phyloP scores from a whole-genome alignment of 805 yeast genomes.

The Ogataea glucozyma region DNA sequence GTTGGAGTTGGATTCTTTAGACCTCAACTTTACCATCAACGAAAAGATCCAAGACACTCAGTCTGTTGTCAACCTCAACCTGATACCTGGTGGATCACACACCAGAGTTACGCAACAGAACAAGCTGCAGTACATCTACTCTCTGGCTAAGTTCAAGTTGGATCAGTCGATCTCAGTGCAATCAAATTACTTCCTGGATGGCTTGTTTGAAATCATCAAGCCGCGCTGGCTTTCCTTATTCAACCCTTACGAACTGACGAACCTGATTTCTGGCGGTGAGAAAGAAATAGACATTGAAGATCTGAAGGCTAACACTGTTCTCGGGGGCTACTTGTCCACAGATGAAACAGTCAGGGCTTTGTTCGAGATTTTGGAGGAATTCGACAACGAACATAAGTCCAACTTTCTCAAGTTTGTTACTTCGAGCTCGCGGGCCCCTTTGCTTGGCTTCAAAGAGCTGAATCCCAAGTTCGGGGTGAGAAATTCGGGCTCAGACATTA shows the following conservation, averaged over 20 bases:
- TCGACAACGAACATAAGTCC: slow-evolving; percentile 60
- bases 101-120: slow-evolving; percentile 60
- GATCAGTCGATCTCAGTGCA: slow-evolving; percentile 62
- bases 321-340: slow-evolving; percentile 59
- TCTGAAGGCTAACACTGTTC: slow-evolving; percentile 58
- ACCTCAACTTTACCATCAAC: slow-evolving; percentile 64
- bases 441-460: slow-evolving; percentile 77
- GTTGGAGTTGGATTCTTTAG: slow-evolving; percentile 57
- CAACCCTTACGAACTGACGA: slow-evolving; percentile 79
- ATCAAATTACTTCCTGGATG: slow-evolving; percentile 63
- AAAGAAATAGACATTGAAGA: slow-evolving; percentile 71
- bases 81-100: slow-evolving; percentile 60
- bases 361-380: slow-evolving; percentile 76
- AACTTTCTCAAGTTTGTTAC: slow-evolving; percentile 85
- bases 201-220: slow-evolving; percentile 66
- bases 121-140: slow-evolving; percentile 71
- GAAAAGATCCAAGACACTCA: slow-evolving; percentile 42
- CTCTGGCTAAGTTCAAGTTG: slow-evolving; percentile 75
- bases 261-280: slow-evolving; percentile 79
- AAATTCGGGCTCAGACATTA: slow-evolving; percentile 54
- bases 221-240: slow-evolving; percentile 82
- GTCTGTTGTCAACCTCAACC: slow-evolving; percentile 47
- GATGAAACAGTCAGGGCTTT: slow-evolving; percentile 64
- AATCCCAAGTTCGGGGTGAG: slow-evolving; percentile 80
- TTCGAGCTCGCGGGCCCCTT: slow-evolving; percentile 87